These are phyloP conservation scores for Nepenthes gracilis DNA, from an alignment of 148 eudicot species.

Conservation along the genomic window DNA sequence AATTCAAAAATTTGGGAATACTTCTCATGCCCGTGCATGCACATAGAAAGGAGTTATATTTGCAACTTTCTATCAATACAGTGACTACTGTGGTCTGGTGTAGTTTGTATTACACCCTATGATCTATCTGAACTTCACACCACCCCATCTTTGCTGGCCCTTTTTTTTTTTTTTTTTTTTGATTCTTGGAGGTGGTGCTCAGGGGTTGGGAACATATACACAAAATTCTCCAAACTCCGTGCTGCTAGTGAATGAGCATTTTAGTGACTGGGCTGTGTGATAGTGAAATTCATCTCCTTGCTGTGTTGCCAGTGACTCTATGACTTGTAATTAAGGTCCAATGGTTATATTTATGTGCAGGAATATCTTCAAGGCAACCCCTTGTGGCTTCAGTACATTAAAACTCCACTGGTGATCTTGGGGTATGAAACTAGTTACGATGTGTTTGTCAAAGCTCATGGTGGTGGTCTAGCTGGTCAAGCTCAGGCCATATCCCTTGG, in stretches of 20 bases:
- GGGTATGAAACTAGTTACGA: slow-evolving; percentile 82
- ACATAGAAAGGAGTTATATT: too few relatives aligned
- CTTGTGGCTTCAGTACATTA: slow-evolving; percentile 77
- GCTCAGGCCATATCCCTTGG: slow-evolving; percentile 95
- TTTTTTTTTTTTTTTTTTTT: not conserved
- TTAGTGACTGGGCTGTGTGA: too few relatives aligned
- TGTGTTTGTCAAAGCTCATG: slow-evolving; percentile 90
- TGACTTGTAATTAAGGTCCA: not conserved
- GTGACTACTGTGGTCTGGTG: too few relatives aligned
- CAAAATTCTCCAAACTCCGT: too few relatives aligned
- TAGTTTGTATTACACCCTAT: too few relatives aligned
- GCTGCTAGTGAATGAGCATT: too few relatives aligned
- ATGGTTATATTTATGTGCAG: slow-evolving; percentile 18
- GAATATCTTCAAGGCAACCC: slow-evolving; percentile 98
- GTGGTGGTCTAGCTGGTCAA: slow-evolving; percentile 95
- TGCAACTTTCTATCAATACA: too few relatives aligned
- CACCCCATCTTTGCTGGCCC: too few relatives aligned
- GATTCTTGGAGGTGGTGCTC: not conserved
- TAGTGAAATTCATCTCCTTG: not conserved
- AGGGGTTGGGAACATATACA: too few relatives aligned
- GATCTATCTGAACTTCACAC: too few relatives aligned
- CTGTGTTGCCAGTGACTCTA: not conserved
- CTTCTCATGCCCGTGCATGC: too few relatives aligned
- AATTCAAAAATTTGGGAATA: too few relatives aligned
- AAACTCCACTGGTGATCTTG: slow-evolving; percentile 51